Evolutionary conservation across 805 yeast species (phyloP).

Genomic region (Candida fluviatilis): DNA sequence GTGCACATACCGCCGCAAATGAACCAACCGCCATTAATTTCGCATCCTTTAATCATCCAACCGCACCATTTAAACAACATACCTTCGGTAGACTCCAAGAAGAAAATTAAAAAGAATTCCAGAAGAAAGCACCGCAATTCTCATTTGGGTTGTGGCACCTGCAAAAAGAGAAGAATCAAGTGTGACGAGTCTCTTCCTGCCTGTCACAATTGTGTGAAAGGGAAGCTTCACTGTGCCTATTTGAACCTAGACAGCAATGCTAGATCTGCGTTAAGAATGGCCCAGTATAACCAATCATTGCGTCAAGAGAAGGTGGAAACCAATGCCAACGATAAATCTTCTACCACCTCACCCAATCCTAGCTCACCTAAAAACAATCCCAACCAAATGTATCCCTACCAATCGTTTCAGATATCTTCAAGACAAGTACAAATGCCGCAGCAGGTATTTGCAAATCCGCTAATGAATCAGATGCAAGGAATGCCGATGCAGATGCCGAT

Average conservation of each 20-base stretch:
- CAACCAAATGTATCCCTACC: constrained; percentile 1
- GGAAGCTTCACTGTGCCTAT: constrained; percentile 44
- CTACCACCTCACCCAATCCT: constrained; percentile 3
- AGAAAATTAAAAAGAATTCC: constrained; percentile 34
- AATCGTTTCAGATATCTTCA: background rate
- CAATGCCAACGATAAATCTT: constrained; percentile 6
- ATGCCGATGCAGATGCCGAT: background rate
- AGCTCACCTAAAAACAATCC: background rate
- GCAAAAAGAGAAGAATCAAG: constrained; percentile 48
- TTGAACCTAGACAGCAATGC: constrained; percentile 46
- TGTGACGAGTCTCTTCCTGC: constrained; percentile 49
- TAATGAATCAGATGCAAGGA: background rate
- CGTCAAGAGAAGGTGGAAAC: constrained; percentile 20
- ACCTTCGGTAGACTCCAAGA: constrained; percentile 7
- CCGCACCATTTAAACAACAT: background rate
- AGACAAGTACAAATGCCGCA: background rate
- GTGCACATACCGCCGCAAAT: constrained; percentile 4
- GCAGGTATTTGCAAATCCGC: background rate
- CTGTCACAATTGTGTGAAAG: constrained; percentile 45
- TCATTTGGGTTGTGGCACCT: constrained; percentile 69
- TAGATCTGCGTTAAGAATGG: constrained; percentile 44
- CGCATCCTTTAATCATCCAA: background rate
- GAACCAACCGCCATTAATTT: background rate
- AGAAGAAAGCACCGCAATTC: constrained; percentile 65
- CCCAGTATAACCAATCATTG: constrained; percentile 41